A percentile compares a stretch with the other conserved stretches of the same genome.
Conservation (phyloP, 2,329 filamentous ascomycete genomes). For the Cladosporium sp. region DNA sequence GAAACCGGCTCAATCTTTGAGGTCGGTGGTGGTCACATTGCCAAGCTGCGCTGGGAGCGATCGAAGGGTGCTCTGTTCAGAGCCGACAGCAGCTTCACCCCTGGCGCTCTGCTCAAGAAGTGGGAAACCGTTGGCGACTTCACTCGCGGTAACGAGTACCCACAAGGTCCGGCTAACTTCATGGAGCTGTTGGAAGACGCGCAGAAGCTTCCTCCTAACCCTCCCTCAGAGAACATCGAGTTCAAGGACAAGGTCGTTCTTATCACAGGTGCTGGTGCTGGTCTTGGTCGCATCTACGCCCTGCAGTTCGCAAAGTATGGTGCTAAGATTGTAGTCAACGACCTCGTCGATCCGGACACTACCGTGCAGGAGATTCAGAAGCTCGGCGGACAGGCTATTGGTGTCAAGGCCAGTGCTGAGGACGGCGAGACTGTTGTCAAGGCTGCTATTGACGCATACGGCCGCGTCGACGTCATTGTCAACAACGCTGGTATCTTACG, state of each 20-base stretch:
- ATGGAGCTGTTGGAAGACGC: slow-evolving; percentile 79
- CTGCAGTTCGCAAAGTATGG: slow-evolving; percentile 82
- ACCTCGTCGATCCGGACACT: slow-evolving; percentile 84
- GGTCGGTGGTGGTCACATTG: slow-evolving; percentile 84
- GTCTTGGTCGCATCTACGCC: slow-evolving; percentile 86
- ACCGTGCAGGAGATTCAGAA: slow-evolving; percentile 92
- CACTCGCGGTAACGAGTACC: slow-evolving; percentile 70
- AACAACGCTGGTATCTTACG: slow-evolving; percentile 98
- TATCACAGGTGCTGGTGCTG: slow-evolving; percentile 82
- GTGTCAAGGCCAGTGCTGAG: slow-evolving; percentile 89
- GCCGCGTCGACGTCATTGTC: slow-evolving; percentile 88
- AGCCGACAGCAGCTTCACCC: slow-evolving; percentile 82
- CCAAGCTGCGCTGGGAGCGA: slow-evolving; percentile 94
- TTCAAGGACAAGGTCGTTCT: slow-evolving; percentile 83
- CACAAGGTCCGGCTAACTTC: slow-evolving; percentile 82
- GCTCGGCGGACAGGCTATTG: slow-evolving; percentile 80
- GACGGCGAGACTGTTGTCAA: slow-evolving; percentile 90
- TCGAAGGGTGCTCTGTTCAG: slow-evolving; percentile 84
- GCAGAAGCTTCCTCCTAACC: slow-evolving; percentile 69
- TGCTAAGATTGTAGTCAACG: slow-evolving; percentile 87
- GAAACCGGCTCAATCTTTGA: slow-evolving; percentile 92
- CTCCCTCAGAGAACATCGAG: slow-evolving; percentile 67
- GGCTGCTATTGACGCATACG: slow-evolving; percentile 87
- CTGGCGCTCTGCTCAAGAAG: slow-evolving; percentile 79
- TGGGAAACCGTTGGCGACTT: slow-evolving; percentile 89